These are phyloP conservation scores for Helotiales sp. DNA, from an alignment of 2,329 filamentous ascomycete genomes.

Conservation along the genomic window DNA sequence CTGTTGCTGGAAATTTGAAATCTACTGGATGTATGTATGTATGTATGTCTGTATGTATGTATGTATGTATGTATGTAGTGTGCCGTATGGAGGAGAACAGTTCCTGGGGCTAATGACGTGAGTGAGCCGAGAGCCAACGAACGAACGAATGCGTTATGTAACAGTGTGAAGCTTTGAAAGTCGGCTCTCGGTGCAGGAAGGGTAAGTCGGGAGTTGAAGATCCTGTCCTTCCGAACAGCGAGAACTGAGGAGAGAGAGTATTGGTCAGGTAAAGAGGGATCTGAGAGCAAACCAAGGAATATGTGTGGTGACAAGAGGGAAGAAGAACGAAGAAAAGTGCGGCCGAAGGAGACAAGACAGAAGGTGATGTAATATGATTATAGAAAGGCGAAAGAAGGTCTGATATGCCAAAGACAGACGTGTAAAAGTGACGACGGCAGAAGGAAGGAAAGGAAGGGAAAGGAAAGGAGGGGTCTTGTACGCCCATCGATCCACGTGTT, in stretches of 20 bases:
- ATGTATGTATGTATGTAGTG: slow-evolving; percentile 7
- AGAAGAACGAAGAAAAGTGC: not conserved
- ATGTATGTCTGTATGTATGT: too few species aligned
- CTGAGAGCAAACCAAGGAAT: not conserved
- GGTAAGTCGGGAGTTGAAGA: not conserved
- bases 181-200: slow-evolving; percentile 21
- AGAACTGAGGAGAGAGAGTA: too few species aligned
- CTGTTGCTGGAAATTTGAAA: not conserved
- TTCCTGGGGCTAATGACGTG: slow-evolving; percentile 26
- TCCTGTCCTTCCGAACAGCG: not conserved
- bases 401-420: not conserved
- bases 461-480: slow-evolving; percentile 2
- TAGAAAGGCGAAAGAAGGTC: slow-evolving; percentile 7
- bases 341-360: not conserved
- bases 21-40: too few species aligned
- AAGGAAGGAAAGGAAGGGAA: too few species aligned
- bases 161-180: slow-evolving; percentile 21
- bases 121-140: too few species aligned
- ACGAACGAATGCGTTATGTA: slow-evolving; percentile 29
- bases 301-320: not conserved
- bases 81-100: too few species aligned
- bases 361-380: slow-evolving; percentile 14
- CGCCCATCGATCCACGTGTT: slow-evolving; percentile 4
- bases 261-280: too few species aligned
- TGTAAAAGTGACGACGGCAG: not conserved